Conservation (phyloP, 2,329 filamentous ascomycete genomes). For the Beauveria sp. region DNA sequence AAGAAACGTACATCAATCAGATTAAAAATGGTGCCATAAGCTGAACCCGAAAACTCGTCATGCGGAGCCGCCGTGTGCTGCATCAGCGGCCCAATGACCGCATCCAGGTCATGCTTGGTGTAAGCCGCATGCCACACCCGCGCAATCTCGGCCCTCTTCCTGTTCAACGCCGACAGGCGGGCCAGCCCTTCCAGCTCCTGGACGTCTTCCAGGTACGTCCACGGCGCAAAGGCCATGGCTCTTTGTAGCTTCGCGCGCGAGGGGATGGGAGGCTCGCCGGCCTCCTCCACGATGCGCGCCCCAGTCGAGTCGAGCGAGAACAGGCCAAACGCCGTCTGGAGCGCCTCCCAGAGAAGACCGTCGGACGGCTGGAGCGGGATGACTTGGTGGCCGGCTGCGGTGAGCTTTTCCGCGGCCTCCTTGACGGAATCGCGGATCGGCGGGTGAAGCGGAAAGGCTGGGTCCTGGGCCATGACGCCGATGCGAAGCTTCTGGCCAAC, state of each 20-base stretch:
- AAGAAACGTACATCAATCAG: conserved; percentile 37
- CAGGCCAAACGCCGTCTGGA: neutral
- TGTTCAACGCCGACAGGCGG: conserved; percentile 19
- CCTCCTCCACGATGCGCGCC: neutral
- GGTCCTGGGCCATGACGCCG: conserved; percentile 40
- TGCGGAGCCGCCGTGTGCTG: conserved; percentile 43
- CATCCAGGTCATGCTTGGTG: conserved; percentile 37
- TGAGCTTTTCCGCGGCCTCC: conserved; percentile 29
- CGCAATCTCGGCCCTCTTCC: conserved; percentile 21
- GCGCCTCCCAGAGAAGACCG: conserved; percentile 14
- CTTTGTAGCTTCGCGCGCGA: neutral
- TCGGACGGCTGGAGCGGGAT: conserved; percentile 24
- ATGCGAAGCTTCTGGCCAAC: conserved; percentile 29
- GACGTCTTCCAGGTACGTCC: conserved; percentile 8
- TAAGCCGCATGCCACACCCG: conserved; percentile 34
- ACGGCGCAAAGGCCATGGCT: neutral
- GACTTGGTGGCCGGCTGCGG: conserved; percentile 36
- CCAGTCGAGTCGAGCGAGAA: neutral
- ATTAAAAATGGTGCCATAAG: conserved; percentile 44
- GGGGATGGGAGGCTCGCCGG: conserved; percentile 12
- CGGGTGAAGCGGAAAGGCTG: conserved; percentile 41
- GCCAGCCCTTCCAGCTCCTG: conserved; percentile 31
- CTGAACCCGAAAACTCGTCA: conserved; percentile 38
- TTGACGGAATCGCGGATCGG: conserved; percentile 39
- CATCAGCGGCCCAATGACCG: conserved; percentile 39